phyloP scores from a whole-genome alignment of 768 basidiomycete species.

The Tylopilus cervinicoccineus region DNA sequence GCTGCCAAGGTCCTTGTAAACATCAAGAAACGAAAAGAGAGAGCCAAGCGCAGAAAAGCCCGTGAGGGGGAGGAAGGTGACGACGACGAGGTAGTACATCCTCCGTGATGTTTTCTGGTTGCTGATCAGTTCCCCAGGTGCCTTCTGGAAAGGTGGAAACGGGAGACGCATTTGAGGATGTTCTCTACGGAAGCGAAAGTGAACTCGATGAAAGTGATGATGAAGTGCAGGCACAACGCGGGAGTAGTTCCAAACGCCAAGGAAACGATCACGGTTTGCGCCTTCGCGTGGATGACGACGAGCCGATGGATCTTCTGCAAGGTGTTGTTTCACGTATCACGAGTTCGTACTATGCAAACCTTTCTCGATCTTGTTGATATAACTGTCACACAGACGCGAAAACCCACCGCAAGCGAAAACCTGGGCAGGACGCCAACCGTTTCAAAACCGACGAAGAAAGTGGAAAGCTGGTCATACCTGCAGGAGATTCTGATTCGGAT shows the following conservation, averaged over 20 bases:
- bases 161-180: constrained; percentile 95
- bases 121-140: constrained; percentile 32
- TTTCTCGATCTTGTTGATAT: not conserved
- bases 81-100: constrained; percentile 44
- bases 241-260: constrained; percentile 35
- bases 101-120: not conserved
- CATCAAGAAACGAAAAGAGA: constrained; percentile 93
- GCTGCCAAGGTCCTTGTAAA: constrained; percentile 86
- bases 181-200: constrained; percentile 94
- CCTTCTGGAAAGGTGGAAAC: constrained; percentile 47
- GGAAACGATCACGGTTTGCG: constrained; percentile 49
- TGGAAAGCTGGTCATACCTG: constrained; percentile 74
- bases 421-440: constrained; percentile 78
- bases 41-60: constrained; percentile 86
- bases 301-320: constrained; percentile 92
- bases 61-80: constrained; percentile 54
- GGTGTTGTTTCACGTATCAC: constrained; percentile 70
- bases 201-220: constrained; percentile 75
- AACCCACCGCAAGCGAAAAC: constrained; percentile 59
- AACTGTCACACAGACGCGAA: constrained; percentile 34
- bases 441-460: constrained; percentile 87
- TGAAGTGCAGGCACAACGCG: constrained; percentile 37
- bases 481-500: constrained; percentile 50
- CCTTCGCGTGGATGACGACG: constrained; percentile 82
- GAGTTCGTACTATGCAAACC: constrained; percentile 42